These are phyloP conservation scores for Cercis canadensis DNA, from an alignment of 306 rosid species.

Conservation along the genomic window DNA sequence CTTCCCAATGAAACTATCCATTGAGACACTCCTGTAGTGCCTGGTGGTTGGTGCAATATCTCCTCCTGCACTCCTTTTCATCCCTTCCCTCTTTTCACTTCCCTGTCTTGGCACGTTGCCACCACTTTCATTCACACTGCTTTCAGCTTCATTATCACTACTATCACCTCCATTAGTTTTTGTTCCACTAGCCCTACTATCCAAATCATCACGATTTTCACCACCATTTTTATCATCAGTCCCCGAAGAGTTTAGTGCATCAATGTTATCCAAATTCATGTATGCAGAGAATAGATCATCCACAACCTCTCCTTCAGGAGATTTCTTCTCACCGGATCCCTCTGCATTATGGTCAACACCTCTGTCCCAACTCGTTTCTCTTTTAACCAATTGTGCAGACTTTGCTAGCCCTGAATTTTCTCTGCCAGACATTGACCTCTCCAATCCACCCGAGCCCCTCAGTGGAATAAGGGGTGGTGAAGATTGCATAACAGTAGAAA, in stretches of 20 bases:
- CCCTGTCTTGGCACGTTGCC: constrained; percentile 55
- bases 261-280: constrained; percentile 87
- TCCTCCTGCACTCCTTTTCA: constrained; percentile 74
- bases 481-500: constrained; percentile 70
- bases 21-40: constrained; percentile 84
- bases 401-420: constrained; percentile 47
- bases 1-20: constrained; percentile 94
- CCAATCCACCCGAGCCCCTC: constrained; percentile 50
- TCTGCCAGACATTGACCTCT: constrained; percentile 46
- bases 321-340: constrained; percentile 85
- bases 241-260: constrained; percentile 71
- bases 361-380: constrained; percentile 63
- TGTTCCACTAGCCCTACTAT: constrained; percentile 90
- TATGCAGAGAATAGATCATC: constrained; percentile 92
- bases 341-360: constrained; percentile 55
- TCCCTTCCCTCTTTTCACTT: constrained; percentile 75
- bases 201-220: constrained; percentile 91
- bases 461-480: constrained; percentile 68
- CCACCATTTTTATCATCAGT: constrained; percentile 71
- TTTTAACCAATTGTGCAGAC: constrained; percentile 66
- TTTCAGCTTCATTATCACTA: constrained; percentile 92
- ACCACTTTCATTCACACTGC: constrained; percentile 78
- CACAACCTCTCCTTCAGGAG: constrained; percentile 83
- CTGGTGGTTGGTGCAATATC: constrained; percentile 73
- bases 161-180: constrained; percentile 89